phyloP scores from a whole-genome alignment of 1,139 yeast genomes.

The Suhomyces bribrorum region DNA sequence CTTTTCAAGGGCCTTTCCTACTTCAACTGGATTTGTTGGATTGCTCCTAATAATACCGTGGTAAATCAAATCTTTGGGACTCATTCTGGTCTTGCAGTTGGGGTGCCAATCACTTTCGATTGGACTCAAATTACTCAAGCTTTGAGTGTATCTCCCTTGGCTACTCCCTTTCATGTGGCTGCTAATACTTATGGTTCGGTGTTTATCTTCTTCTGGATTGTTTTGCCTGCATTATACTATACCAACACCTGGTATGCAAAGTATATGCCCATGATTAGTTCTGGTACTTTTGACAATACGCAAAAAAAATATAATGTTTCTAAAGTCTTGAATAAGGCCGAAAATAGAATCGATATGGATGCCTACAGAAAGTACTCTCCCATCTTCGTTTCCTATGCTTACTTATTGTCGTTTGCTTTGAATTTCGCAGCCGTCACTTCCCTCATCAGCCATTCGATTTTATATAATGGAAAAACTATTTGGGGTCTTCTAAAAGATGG shows the following conservation, averaged over 20 bases:
- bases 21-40: constrained; percentile 46
- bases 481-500: constrained; percentile 25
- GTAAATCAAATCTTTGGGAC: constrained; percentile 24
- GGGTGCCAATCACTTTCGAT: constrained; percentile 46
- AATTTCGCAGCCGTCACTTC: constrained; percentile 45
- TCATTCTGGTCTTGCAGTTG: constrained; percentile 16
- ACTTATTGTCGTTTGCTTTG: constrained; percentile 38
- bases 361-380: constrained; percentile 37
- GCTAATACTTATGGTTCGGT: constrained; percentile 22
- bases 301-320: constrained; percentile 46
- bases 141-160: constrained; percentile 19
- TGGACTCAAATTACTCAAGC: constrained; percentile 49
- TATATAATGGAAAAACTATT: constrained; percentile 43
- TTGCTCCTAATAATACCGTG: constrained; percentile 36
- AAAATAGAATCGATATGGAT: constrained; percentile 21
- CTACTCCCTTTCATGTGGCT: constrained; percentile 21
- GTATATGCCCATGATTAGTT: constrained; percentile 51
- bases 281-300: constrained; percentile 44
- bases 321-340: constrained; percentile 20
- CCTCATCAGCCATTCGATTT: constrained; percentile 35
- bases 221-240: constrained; percentile 51
- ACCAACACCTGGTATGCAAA: constrained; percentile 53
- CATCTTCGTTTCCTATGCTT: constrained; percentile 40
- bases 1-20: constrained; percentile 22
- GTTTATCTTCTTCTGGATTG: constrained; percentile 43